phyloP scores from a whole-genome alignment of 2,329 filamentous ascomycete species.

The Fusarium luffae region DNA sequence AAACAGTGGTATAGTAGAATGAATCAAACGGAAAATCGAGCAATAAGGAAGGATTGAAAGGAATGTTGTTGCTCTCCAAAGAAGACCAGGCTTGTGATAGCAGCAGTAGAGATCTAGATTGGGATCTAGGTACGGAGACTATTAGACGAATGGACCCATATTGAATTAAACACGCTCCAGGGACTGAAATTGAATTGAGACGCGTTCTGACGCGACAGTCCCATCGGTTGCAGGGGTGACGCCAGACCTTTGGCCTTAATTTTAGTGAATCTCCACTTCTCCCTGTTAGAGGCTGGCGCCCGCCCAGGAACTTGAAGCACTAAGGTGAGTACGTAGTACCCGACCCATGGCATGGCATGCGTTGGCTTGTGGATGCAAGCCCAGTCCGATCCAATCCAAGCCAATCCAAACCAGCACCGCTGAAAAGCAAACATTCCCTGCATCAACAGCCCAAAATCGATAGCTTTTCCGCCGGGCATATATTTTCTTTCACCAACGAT shows the following conservation, averaged over 20 bases:
- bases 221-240: slow-evolving; percentile 16
- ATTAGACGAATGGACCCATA: not conserved
- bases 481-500: slow-evolving; percentile 14
- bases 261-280: slow-evolving; percentile 8
- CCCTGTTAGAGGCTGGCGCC: slow-evolving; percentile 8
- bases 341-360: slow-evolving; percentile 2
- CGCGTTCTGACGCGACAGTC: slow-evolving; percentile 35
- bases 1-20: not conserved
- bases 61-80: slow-evolving; percentile 1
- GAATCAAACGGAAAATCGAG: not conserved
- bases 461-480: slow-evolving; percentile 4
- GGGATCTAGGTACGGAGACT: not conserved
- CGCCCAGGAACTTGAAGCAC: slow-evolving; percentile 5
- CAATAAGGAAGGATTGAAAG: not conserved
- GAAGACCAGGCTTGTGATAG: not conserved
- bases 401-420: slow-evolving; percentile 14
- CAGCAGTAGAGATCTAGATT: slow-evolving; percentile 3
- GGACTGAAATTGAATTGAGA: slow-evolving; percentile 1
- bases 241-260: slow-evolving; percentile 5
- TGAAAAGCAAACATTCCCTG: slow-evolving; percentile 28
- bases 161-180: slow-evolving; percentile 21
- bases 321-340: not conserved
- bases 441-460: slow-evolving; percentile 33
- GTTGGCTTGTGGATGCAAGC: slow-evolving; percentile 19
- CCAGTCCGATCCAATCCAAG: slow-evolving; percentile 18